Percentiles rank a stretch among this genome's conserved stretches.
Evolutionary conservation across 495 filamentous ascomycete species (phyloP).

Genomic region (Sordaria brevicollis): DNA sequence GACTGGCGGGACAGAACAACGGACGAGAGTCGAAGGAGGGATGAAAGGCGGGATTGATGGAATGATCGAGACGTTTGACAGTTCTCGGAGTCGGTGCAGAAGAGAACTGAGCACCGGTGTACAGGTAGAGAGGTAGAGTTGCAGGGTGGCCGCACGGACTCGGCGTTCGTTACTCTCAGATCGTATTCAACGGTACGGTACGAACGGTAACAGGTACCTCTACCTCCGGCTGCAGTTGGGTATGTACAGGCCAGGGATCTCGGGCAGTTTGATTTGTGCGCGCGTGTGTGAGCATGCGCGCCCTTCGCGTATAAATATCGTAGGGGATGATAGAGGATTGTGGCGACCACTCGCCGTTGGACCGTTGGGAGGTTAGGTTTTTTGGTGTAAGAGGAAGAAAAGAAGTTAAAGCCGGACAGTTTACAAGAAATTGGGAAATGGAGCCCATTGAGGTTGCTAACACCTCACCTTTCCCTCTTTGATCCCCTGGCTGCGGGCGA

Average conservation of each 20-base stretch:
- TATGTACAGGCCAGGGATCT: not conserved
- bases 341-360: not conserved
- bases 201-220: not conserved
- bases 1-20: not conserved
- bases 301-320: not conserved
- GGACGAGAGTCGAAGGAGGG: not conserved
- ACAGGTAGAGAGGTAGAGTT: not conserved
- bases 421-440: not conserved
- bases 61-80: not conserved
- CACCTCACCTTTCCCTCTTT: not conserved
- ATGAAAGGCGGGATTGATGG: not conserved
- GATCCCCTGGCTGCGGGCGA: not conserved
- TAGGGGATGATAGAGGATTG: not conserved
- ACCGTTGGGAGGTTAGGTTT: too few species aligned
- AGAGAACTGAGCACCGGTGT: not conserved
- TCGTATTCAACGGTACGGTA: not conserved
- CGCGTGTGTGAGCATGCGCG: not conserved
- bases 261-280: not conserved
- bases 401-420: not conserved
- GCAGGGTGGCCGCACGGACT: not conserved
- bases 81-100: not conserved
- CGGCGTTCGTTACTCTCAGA: not conserved
- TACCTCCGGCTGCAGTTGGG: too few species aligned
- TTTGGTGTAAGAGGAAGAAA: not conserved
- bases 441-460: not conserved